Evolutionary conservation across 768 basidiomycete species (phyloP), one percentile per base, ranked within the genome.

Genomic region (Boletus speciosus): DNA sequence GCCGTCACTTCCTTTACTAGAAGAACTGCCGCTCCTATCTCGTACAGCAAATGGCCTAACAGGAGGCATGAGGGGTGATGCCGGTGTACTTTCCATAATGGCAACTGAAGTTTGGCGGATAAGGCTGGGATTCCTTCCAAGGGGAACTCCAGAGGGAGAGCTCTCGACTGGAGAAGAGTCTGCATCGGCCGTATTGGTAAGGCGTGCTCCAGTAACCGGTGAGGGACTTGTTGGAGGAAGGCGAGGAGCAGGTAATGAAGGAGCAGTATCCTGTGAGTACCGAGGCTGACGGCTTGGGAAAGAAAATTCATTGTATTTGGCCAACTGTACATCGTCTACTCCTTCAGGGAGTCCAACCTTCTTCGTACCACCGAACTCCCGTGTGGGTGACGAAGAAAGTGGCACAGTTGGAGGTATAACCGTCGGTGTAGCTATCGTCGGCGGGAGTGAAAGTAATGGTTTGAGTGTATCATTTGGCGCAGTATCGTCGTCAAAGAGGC

Each of bases 401-500:
- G 71, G 67, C 15, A 67, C 55, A 41, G 57, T 39, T 16, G 58
- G 55, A 47, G 67, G 64, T 35, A 66, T 61, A 6, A 70, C 58
- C 43, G 59, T 69, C 1, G 65, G 67, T 14, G 66, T 66, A 51
- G 58, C 65, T 41, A 60, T 60, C 15, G 58, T 54, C 38, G 64
- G 57, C n/a, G 66, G 61, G 47, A 60, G 56, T 54, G 58, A 67
- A 48, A 76, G 71, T 6, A 66, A 61, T 25, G 78, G 73, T 25
- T 77, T 79, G 58, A 78, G 72, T 2, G 74, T 66, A 39, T 80
- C 79, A 7, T 72, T 64, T 29, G 65, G 66, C 7, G 68, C 21
- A n/a, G 67, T 62, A 10, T 78, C 80, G 42, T 84, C 81, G 52
- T 89, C 88, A 67, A 97, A 97, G 10, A 97, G 74, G 36, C 78